These are phyloP conservation scores for Aspergillus quadricinctus DNA, from an alignment of 2,329 filamentous ascomycete genomes.

Conservation along the genomic window DNA sequence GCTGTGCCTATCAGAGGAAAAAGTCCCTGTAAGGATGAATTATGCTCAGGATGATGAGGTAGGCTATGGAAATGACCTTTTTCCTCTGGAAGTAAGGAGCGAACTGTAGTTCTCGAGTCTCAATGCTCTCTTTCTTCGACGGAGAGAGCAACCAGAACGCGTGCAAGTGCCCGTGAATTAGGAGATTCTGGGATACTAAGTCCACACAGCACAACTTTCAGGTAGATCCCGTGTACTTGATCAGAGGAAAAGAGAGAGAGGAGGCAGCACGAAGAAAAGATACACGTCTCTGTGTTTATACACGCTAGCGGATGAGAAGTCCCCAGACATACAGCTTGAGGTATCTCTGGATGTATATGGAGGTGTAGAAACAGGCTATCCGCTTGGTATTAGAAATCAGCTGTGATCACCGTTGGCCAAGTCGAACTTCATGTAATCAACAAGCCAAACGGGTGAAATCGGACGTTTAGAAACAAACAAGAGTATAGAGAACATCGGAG, in stretches of 20 bases:
- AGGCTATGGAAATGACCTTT: too few species aligned
- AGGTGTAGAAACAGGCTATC: conserved; percentile 3
- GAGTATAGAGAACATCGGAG: conserved; percentile 5
- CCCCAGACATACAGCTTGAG: conserved; percentile 9
- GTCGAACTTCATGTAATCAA: conserved; percentile 3
- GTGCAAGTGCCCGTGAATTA: too few species aligned
- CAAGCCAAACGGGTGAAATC: conserved; percentile 7
- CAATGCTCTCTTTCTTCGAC: too few species aligned
- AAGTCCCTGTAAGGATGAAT: too few species aligned
- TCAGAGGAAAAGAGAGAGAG: background rate
- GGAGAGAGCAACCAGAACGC: too few species aligned
- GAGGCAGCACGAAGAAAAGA: conserved; percentile 3
- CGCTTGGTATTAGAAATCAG: conserved; percentile 19
- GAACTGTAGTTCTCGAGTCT: too few species aligned
- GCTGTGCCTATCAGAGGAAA: too few species aligned
- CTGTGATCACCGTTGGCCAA: conserved; percentile 14
- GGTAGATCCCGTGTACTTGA: background rate
- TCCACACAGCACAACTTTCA: too few species aligned
- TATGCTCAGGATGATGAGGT: too few species aligned
- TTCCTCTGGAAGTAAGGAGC: too few species aligned
- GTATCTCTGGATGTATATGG: conserved; percentile 14
- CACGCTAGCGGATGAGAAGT: conserved; percentile 9
- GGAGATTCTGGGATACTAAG: too few species aligned
- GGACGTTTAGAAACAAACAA: conserved; percentile 2
- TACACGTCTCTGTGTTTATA: conserved; percentile 10